These are phyloP conservation scores for Silene vulgaris DNA, from an alignment of 179 eudicot genomes.

Conservation along the genomic window DNA sequence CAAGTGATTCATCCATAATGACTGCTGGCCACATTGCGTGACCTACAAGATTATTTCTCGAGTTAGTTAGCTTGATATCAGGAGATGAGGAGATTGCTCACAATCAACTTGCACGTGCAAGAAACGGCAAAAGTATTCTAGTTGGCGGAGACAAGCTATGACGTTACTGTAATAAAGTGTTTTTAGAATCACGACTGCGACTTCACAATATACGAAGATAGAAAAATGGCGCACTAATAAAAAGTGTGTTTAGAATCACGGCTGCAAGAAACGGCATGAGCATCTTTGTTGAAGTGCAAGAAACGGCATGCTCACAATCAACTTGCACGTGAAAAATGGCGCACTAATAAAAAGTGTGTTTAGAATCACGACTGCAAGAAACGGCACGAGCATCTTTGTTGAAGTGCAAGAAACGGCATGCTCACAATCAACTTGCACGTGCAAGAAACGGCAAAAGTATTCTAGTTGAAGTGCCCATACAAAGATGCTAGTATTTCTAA, in stretches of 20 bases:
- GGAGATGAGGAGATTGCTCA: not conserved
- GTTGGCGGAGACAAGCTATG: no score
- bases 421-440: not conserved
- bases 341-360: no score
- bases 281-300: no score
- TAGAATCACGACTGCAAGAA: no score
- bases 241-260: no score
- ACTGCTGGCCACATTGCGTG: conserved; percentile 96
- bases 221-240: no score
- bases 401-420: not conserved
- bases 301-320: not conserved
- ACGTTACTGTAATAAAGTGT: no score
- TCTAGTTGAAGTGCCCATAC: no score
- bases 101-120: not conserved
- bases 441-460: not conserved
- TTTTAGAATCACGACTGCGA: no score
- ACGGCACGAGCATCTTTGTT: no score
- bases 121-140: not conserved
- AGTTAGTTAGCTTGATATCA: conserved; percentile 5
- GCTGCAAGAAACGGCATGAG: no score
- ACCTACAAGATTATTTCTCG: conserved; percentile 41
- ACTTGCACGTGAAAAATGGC: not conserved
- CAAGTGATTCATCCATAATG: conserved; percentile 62
- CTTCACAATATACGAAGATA: no score
- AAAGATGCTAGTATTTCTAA: not conserved